phyloP scores from a whole-genome alignment of 73 alveolate genomes.

The Tetrahymena elliotti region DNA sequence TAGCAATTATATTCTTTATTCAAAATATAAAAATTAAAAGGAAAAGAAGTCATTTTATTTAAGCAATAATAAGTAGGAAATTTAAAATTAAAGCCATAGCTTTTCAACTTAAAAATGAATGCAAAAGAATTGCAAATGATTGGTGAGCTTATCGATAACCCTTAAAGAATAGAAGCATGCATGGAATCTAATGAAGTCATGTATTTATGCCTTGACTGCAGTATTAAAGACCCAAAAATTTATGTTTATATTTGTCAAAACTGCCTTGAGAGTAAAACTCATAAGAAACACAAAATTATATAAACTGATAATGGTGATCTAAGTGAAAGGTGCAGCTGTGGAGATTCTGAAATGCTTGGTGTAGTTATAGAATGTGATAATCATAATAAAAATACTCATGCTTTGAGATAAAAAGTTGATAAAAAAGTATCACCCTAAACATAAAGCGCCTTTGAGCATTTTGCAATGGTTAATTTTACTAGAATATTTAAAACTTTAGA shows the following conservation, averaged over 20 bases:
- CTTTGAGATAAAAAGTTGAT: background rate
- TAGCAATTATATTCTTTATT: background rate
- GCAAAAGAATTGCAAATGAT: background rate
- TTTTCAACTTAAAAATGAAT: background rate
- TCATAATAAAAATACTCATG: background rate
- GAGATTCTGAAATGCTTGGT: background rate
- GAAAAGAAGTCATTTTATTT: background rate
- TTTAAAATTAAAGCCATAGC: background rate
- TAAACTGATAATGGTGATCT: background rate
- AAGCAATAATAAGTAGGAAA: background rate
- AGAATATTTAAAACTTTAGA: background rate
- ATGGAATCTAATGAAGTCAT: background rate
- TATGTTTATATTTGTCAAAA: background rate
- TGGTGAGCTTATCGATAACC: background rate
- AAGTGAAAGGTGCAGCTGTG: background rate
- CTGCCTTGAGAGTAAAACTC: background rate
- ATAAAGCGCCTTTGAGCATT: background rate
- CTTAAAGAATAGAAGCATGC: background rate
- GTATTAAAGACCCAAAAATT: background rate
- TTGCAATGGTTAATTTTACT: background rate
- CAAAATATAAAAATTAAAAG: background rate
- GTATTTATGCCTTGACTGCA: background rate
- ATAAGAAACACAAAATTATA: background rate
- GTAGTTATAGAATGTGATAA: background rate
- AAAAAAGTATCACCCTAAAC: background rate